Evolutionary conservation across 83 land plant species (phyloP).

Genomic region (Larix sibirica): DNA sequence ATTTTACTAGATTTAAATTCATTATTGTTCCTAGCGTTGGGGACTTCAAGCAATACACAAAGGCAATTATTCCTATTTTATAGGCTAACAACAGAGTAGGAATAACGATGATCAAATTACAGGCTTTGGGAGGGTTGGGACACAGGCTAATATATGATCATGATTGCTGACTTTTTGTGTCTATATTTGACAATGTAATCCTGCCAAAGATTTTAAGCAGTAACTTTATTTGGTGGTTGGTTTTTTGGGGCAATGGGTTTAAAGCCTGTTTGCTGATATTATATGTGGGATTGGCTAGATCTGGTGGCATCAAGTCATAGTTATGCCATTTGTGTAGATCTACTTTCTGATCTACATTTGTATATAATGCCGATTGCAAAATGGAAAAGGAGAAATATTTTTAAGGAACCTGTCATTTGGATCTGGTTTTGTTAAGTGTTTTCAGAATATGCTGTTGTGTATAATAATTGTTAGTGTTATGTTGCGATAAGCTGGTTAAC

Average conservation of each 20-base stretch:
- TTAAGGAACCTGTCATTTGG: too few relatives aligned
- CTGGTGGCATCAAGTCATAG: not conserved
- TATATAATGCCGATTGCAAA: too few relatives aligned
- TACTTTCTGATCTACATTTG: too few relatives aligned
- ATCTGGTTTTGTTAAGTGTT: too few relatives aligned
- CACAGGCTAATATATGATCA: not conserved
- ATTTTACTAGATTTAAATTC: not conserved
- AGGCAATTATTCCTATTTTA: not conserved
- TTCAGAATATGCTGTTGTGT: too few relatives aligned
- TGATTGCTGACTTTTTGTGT: not conserved
- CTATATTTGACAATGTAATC: not conserved
- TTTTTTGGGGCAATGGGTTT: not conserved
- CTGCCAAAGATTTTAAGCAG: not conserved
- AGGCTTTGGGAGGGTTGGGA: not conserved
- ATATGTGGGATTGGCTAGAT: not conserved
- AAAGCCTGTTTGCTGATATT: not conserved
- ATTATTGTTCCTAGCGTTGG: not conserved
- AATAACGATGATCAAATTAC: not conserved
- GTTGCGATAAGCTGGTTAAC: too few relatives aligned
- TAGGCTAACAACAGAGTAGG: not conserved
- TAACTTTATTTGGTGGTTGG: not conserved
- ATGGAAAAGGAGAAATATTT: too few relatives aligned
- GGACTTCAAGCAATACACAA: not conserved
- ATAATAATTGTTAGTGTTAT: too few relatives aligned
- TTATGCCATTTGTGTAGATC: too few relatives aligned